Conservation (phyloP, 352 stramenopile species). For the Phytophthora citrophthora region DNA sequence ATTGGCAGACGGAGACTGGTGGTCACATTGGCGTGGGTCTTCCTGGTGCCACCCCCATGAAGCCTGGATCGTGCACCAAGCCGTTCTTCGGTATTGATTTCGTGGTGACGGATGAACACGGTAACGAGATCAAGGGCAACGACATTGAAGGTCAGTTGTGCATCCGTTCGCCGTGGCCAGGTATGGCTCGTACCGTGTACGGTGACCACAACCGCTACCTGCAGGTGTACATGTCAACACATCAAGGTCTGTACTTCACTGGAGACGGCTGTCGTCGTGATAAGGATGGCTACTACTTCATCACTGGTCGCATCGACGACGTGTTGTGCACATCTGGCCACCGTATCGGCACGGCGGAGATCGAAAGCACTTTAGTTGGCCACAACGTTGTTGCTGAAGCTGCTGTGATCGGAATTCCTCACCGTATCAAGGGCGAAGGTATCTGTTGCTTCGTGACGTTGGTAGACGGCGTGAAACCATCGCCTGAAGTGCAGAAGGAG, state of each 20-base stretch:
- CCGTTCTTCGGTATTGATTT: conserved; percentile 97
- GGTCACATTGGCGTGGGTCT: conserved; percentile 95
- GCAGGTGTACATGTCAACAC: conserved; percentile 95
- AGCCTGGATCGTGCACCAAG: conserved; percentile 94
- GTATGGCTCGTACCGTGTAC: conserved; percentile 95
- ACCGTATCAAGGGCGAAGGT: conserved; percentile 97
- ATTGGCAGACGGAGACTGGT: conserved; percentile 98
- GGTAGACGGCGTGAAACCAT: conserved; percentile 75
- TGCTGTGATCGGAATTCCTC: conserved; percentile 94
- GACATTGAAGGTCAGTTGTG: conserved; percentile 94
- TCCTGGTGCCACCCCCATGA: conserved; percentile 86
- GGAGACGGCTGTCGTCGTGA: conserved; percentile 89
- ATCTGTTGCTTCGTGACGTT: conserved; percentile 96
- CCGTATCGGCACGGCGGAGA: conserved; percentile 89
- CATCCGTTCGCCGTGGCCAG: conserved; percentile 95
- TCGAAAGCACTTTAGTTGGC: conserved; percentile 90
- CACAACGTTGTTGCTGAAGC: conserved; percentile 94
- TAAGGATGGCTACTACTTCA: conserved; percentile 98
- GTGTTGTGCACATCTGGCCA: conserved; percentile 95
- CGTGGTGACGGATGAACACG: conserved; percentile 77
- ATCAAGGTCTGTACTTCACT: conserved; percentile 97
- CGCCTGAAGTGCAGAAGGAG: conserved; percentile 57
- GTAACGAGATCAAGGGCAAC: conserved; percentile 87
- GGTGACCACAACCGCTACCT: conserved; percentile 96
- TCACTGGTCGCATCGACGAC: conserved; percentile 98